These are phyloP conservation scores for Pestalotiopsis sp. DNA, from an alignment of 2,329 filamentous ascomycete species.

Conservation along the genomic window DNA sequence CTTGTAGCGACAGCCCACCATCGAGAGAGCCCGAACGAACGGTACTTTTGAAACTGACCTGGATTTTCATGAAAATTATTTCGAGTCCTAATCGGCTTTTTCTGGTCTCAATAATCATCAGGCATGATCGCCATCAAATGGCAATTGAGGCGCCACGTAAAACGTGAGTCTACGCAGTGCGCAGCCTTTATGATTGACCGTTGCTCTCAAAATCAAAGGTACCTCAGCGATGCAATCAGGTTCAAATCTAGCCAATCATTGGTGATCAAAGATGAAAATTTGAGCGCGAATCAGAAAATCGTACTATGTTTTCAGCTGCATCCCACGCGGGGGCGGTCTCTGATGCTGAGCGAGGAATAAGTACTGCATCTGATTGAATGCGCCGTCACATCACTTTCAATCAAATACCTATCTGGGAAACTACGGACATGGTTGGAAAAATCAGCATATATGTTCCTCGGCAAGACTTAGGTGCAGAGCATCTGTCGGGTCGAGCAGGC, in stretches of 20 bases:
- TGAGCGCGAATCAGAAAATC: neutral
- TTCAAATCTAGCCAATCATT: neutral
- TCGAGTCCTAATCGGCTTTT: no score
- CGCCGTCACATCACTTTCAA: neutral
- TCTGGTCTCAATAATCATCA: no score
- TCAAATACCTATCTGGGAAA: neutral
- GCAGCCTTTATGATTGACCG: neutral
- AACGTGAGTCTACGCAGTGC: neutral
- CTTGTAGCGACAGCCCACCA: no score
- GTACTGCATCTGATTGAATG: neutral
- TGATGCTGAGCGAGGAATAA: neutral
- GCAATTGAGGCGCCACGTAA: no score
- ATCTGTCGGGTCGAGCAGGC: no score
- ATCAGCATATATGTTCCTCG: no score
- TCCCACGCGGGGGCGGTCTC: neutral
- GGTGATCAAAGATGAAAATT: neutral
- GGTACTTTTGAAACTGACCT: no score
- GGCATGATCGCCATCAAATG: no score
- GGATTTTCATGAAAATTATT: no score
- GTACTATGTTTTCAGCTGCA: neutral
- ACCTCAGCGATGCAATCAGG: neutral
- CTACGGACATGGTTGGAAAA: no score
- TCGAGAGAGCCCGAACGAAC: no score
- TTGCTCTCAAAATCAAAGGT: neutral
- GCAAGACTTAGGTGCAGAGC: no score